Percentiles rank a stretch among this genome's conserved stretches.
Evolutionary conservation across 2,329 filamentous ascomycete genomes (phyloP).

Genomic region (Aspergillus puulaauensis): DNA sequence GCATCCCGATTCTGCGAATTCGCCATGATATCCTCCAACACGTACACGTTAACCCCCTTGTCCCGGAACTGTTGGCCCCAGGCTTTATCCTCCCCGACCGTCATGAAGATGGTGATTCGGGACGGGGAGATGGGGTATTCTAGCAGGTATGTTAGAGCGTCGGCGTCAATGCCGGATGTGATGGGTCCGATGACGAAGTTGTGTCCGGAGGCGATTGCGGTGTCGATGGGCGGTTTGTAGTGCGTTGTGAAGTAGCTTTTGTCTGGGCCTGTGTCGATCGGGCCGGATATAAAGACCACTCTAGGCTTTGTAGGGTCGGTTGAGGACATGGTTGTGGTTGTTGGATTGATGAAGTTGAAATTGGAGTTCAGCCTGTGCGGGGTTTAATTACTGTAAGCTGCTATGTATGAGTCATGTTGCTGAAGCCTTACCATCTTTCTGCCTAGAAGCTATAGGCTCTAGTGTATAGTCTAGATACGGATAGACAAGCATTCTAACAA

Average conservation of each 20-base stretch:
- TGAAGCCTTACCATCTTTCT: too few species aligned
- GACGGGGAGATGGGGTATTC: constrained; percentile 17
- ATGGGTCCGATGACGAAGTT: constrained; percentile 26
- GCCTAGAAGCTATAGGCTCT: too few species aligned
- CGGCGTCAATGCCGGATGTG: constrained; percentile 24
- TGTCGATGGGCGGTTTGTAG: constrained; percentile 25
- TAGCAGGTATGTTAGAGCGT: constrained; percentile 30
- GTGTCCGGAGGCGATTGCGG: constrained; percentile 19
- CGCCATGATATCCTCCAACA: constrained; percentile 11
- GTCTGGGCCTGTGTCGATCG: constrained; percentile 25
- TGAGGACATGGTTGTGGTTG: background rate
- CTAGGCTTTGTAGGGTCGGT: background rate
- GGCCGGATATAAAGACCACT: constrained; percentile 35
- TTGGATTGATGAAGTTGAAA: background rate
- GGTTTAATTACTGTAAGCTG: too few species aligned
- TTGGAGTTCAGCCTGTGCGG: too few species aligned
- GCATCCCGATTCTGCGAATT: constrained; percentile 31
- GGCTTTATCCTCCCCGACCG: constrained; percentile 21
- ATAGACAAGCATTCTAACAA: too few species aligned
- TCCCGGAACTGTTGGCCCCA: constrained; percentile 17
- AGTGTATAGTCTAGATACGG: too few species aligned
- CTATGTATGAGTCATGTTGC: too few species aligned
- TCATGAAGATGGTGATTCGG: constrained; percentile 27
- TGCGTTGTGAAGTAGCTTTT: constrained; percentile 29
- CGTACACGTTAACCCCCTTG: constrained; percentile 15